phyloP scores from a whole-genome alignment of 2,329 filamentous ascomycete genomes.

The Fusarium piperis region DNA sequence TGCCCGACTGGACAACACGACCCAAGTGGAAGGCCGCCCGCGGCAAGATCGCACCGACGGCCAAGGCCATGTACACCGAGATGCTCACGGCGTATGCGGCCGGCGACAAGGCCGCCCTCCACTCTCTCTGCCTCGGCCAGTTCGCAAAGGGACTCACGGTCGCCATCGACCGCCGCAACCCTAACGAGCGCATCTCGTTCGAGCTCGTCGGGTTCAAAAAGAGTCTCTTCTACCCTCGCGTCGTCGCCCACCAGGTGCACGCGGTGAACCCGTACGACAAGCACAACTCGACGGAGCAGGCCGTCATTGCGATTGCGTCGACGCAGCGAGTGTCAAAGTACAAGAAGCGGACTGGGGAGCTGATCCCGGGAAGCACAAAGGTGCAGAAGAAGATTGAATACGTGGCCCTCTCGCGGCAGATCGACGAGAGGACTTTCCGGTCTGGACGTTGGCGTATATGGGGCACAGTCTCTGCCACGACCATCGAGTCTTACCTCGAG shows the following conservation, averaged over 20 bases:
- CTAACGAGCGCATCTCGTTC: conserved; percentile 60
- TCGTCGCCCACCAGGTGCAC: conserved; percentile 65
- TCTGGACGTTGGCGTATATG: conserved; percentile 69
- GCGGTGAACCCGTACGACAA: conserved; percentile 56
- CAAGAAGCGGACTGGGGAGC: conserved; percentile 47
- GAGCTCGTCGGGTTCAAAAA: conserved; percentile 63
- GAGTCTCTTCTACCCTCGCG: conserved; percentile 53
- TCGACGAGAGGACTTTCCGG: conserved; percentile 58
- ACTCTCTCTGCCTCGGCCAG: conserved; percentile 62
- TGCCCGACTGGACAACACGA: conserved; percentile 53
- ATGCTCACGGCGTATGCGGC: conserved; percentile 70
- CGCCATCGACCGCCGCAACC: conserved; percentile 62
- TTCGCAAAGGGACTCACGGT: conserved; percentile 62
- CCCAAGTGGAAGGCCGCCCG: conserved; percentile 57
- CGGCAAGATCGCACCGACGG: conserved; percentile 58
- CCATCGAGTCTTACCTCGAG: conserved; percentile 52
- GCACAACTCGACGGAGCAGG: conserved; percentile 56
- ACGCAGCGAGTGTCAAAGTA: conserved; percentile 62
- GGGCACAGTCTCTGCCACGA: conserved; percentile 68
- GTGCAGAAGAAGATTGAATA: conserved; percentile 70
- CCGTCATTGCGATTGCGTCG: conserved; percentile 68
- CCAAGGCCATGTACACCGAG: conserved; percentile 67
- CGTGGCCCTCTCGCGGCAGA: conserved; percentile 65
- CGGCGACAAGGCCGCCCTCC: conserved; percentile 63
- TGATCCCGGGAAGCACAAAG: conserved; percentile 59